Evolutionary conservation across 768 basidiomycete genomes (phyloP).

Genomic region (Rhodosporidiobolus sp.): DNA sequence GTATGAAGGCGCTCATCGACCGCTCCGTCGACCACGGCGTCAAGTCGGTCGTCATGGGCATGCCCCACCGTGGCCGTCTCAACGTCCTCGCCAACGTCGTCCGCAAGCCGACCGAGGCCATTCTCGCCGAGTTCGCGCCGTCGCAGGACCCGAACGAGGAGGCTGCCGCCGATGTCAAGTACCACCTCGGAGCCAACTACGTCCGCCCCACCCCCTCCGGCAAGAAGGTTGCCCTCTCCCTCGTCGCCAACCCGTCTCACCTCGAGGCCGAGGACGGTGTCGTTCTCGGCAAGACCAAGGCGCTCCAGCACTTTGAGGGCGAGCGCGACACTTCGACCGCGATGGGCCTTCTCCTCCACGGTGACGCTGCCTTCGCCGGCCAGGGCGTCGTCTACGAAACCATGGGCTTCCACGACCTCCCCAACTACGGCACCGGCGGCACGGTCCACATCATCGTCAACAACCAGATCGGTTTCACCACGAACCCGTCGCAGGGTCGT

Average conservation of each 20-base stretch:
- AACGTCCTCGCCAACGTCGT: slow-evolving; percentile 98
- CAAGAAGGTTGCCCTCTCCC: slow-evolving; percentile 93
- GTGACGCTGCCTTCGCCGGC: slow-evolving; percentile 97
- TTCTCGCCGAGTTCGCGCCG: slow-evolving; percentile 93
- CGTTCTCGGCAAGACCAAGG: slow-evolving; percentile 98
- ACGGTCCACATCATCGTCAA: slow-evolving; percentile 98
- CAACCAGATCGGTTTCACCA: slow-evolving; percentile 99
- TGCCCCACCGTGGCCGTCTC: slow-evolving; percentile 98
- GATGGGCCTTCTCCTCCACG: slow-evolving; percentile 93
- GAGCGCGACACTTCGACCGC: slow-evolving; percentile 65
- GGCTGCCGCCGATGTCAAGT: slow-evolving; percentile 96
- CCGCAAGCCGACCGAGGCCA: slow-evolving; percentile 95
- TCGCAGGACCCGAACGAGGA: slow-evolving; percentile 64
- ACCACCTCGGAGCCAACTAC: slow-evolving; percentile 98
- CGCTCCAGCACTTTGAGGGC: slow-evolving; percentile 86
- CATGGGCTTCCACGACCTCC: slow-evolving; percentile 94
- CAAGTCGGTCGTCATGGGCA: slow-evolving; percentile 94
- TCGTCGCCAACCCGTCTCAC: slow-evolving; percentile 98
- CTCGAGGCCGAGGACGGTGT: slow-evolving; percentile 95
- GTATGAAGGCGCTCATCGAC: slow-evolving; percentile 99
- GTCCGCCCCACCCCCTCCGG: slow-evolving; percentile 96
- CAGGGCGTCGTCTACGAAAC: slow-evolving; percentile 99
- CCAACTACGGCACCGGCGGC: slow-evolving; percentile 93
- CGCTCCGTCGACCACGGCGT: slow-evolving; percentile 94
- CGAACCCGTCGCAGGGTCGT: slow-evolving; percentile 93